Evolutionary conservation across 768 basidiomycete species (phyloP).

Genomic region (Dentipellis fragilis): DNA sequence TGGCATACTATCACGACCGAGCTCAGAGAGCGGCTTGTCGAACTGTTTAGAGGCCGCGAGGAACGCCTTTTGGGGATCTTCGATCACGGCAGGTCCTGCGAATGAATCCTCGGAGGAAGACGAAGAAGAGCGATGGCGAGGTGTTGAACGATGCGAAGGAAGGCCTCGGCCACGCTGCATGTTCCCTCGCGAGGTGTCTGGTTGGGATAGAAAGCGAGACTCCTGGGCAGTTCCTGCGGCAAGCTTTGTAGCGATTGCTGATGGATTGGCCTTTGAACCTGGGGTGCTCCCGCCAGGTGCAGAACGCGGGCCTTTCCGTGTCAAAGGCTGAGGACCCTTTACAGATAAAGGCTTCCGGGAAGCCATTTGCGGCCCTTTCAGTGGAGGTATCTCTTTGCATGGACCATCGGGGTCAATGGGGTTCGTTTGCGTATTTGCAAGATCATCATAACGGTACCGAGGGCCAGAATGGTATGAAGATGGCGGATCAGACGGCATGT

Average conservation of each 20-base stretch:
- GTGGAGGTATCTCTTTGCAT: conserved; percentile 9
- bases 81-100: conserved; percentile 33
- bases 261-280: not conserved
- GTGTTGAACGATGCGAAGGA: conserved; percentile 20
- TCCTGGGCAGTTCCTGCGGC: not conserved
- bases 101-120: conserved; percentile 54
- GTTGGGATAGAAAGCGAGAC: not conserved
- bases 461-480: conserved; percentile 23
- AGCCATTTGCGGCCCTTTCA: conserved; percentile 3
- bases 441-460: conserved; percentile 48
- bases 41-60: conserved; percentile 41
- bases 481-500: conserved; percentile 12
- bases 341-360: not conserved
- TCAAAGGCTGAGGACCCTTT: not conserved
- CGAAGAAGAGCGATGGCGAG: conserved; percentile 25
- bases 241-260: not conserved
- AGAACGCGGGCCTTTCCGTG: not conserved
- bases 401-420: conserved; percentile 13
- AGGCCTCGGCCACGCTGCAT: conserved; percentile 5
- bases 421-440: conserved; percentile 41
- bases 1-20: conserved; percentile 26
- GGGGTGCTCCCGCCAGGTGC: not conserved
- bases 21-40: conserved; percentile 46
- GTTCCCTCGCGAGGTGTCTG: not conserved
- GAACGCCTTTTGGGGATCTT: conserved; percentile 36